Conservation (phyloP, 352 stramenopile species). For the Pseudoperonospora humuli region DNA sequence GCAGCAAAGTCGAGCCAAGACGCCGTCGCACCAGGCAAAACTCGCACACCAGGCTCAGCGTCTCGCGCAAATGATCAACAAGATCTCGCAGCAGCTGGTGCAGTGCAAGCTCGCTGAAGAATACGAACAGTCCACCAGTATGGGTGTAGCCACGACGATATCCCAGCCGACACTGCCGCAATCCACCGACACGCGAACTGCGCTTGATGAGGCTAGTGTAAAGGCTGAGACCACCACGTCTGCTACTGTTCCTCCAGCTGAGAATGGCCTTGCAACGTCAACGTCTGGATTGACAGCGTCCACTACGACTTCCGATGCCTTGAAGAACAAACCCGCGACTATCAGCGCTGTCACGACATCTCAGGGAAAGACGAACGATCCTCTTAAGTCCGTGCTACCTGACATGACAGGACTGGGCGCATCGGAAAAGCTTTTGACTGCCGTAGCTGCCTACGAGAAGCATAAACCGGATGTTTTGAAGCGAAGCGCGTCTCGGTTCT, state of each 20-base stretch:
- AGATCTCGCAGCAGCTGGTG: constrained; percentile 80
- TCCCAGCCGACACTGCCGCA: constrained; percentile 16
- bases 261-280: constrained; percentile 5
- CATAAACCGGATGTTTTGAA: constrained; percentile 75
- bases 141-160: constrained; percentile 25
- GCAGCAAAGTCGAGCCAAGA: constrained; percentile 67
- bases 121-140: constrained; percentile 58
- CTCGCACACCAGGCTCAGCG: constrained; percentile 64
- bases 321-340: constrained; percentile 13
- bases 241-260: constrained; percentile 8
- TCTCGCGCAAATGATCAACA: constrained; percentile 79
- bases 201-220: constrained; percentile 32
- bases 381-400: constrained; percentile 61
- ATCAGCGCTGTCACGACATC: background rate
- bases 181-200: constrained; percentile 17
- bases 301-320: constrained; percentile 3
- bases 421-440: constrained; percentile 72
- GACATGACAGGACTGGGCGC: constrained; percentile 65
- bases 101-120: constrained; percentile 79
- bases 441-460: constrained; percentile 75
- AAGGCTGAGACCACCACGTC: constrained; percentile 22
- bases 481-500: constrained; percentile 49
- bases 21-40: constrained; percentile 59
- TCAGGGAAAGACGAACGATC: constrained; percentile 30
- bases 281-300: constrained; percentile 9